Evolutionary conservation across 2,329 filamentous ascomycete genomes (phyloP), one percentile per base, ranked within the genome.

Genomic region (Apiospora kogelbergensis): DNA sequence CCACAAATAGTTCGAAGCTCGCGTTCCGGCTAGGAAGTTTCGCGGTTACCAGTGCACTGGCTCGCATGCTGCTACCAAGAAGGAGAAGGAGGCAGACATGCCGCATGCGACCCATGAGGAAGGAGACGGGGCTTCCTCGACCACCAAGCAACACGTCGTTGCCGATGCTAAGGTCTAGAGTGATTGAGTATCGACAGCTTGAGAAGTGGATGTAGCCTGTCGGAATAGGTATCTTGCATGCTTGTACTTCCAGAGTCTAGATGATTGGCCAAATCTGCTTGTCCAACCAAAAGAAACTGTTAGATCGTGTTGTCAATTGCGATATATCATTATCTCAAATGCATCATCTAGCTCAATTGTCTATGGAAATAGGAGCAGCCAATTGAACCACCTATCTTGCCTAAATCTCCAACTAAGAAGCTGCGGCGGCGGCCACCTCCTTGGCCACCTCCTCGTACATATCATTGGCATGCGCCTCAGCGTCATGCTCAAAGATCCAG

Each of bases 401-500:
- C 11, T 15, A 15, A 15, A 2, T 15, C 15, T 7, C 26, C 15
- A 60, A 37, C 37, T 20, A 60, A 57, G 53, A 37, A n/a, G 17
- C 17, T 1, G 7, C 53, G 17, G 17, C 40, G 11, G 40, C 30
- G 17, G 1, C 6, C 3, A 65, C 41, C 20, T 65, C 37, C 40
- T 65, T 24, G 9, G 37, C 37, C 1, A 65, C 69, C 6, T 76
- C 75, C 26, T 80, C 79, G 67, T 82, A 83, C 15, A 75, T 73
- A 22, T 80, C 78, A 67, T 83, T 80, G 1, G 82, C 80, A 24
- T 83, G 75, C 68, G 77, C 78, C 77, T 88, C 85, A 0, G 84
- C 81, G 69, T 88, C 86, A 70, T 83, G 82, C n/a, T 79, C 74
- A 67, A 85, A 82, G 22, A 88, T 83, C 85, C 85, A 88, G 67